Percentiles rank a stretch among this genome's conserved stretches.
Conservation (phyloP, 2,329 filamentous ascomycete genomes). For the Diaporthe citrichinensis region DNA sequence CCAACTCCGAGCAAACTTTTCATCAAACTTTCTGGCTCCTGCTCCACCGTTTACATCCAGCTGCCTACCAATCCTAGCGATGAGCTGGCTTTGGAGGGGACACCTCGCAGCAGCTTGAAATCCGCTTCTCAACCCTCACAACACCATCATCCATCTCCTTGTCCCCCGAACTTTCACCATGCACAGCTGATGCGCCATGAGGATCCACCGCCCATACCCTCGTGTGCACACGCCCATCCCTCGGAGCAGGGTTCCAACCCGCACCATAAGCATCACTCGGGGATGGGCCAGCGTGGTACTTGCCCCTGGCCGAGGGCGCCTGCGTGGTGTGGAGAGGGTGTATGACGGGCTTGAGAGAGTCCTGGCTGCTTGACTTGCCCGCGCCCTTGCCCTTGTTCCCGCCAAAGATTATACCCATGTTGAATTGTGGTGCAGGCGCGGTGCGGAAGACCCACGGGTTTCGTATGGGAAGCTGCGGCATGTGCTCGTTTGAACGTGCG, state of each 20-base stretch:
- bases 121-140: conserved; percentile 30
- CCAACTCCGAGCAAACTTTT: neutral
- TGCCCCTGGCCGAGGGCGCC: neutral
- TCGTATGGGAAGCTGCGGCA: conserved; percentile 21
- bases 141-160: conserved; percentile 2
- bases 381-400: neutral
- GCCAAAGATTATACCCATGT: neutral
- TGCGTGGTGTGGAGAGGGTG: conserved; percentile 10
- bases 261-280: neutral
- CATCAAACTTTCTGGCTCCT: neutral
- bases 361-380: neutral
- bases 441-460: conserved; percentile 43
- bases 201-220: neutral
- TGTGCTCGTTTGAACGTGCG: neutral
- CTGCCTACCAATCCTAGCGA: neutral
- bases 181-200: neutral
- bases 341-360: neutral
- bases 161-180: neutral
- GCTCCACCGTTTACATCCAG: too few species aligned
- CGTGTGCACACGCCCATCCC: neutral
- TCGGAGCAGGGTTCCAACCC: neutral
- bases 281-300: neutral
- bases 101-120: conserved; percentile 16
- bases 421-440: conserved; percentile 6
- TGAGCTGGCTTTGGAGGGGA: neutral